Evolutionary conservation across 169 alveolate species (phyloP).

Genomic region (Amoebophrya sp.): DNA sequence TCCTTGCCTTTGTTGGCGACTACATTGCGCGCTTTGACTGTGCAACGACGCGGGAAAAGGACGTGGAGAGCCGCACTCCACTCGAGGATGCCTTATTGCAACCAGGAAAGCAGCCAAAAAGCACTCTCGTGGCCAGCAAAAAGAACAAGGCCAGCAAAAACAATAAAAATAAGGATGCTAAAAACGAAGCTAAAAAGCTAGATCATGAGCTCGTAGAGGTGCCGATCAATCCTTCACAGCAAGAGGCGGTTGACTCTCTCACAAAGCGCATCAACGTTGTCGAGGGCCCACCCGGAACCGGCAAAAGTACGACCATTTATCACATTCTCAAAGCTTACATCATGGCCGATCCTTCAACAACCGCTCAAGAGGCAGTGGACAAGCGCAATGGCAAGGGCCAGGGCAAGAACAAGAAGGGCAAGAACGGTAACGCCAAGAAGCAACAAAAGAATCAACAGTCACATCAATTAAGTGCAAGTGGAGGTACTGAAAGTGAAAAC

Average conservation of each 20-base stretch:
- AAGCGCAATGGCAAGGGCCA: background rate
- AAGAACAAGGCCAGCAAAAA: no score
- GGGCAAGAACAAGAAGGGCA: no score
- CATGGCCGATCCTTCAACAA: background rate
- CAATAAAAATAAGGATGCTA: background rate
- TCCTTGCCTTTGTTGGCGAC: background rate
- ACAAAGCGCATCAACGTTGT: conserved; percentile 20
- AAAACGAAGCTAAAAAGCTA: no score
- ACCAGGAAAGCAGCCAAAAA: background rate
- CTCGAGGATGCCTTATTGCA: background rate
- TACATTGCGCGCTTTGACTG: background rate
- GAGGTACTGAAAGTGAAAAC: background rate
- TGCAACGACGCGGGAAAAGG: background rate
- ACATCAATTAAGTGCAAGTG: background rate
- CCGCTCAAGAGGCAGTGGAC: background rate
- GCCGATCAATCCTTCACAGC: conserved; percentile 35
- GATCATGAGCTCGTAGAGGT: background rate
- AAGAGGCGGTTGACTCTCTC: conserved; percentile 25
- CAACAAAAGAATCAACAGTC: no score
- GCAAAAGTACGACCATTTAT: conserved; percentile 43
- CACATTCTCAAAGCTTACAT: conserved; percentile 35
- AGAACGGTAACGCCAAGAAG: background rate
- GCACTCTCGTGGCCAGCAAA: no score
- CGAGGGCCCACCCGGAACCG: conserved; percentile 45
- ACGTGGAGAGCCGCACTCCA: background rate